phyloP scores from a whole-genome alignment of 306 rosid genomes.

The Citrullus amarus region DNA sequence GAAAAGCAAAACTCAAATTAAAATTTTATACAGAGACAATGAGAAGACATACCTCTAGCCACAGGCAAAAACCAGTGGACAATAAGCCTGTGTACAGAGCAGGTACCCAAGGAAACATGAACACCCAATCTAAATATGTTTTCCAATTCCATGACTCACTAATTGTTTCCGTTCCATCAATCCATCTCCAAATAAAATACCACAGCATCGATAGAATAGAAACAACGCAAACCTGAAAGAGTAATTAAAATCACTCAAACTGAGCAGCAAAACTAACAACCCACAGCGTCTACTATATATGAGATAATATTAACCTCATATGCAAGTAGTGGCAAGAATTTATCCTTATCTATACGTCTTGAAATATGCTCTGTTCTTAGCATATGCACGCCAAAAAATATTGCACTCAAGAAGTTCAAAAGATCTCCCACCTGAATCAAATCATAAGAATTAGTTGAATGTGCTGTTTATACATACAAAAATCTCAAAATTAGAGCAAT shows the following conservation, averaged over 20 bases:
- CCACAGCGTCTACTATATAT: background rate
- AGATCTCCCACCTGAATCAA: conserved; percentile 58
- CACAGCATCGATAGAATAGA: conserved; percentile 43
- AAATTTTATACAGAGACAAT: background rate
- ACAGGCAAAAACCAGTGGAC: conserved; percentile 63
- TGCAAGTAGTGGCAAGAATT: conserved; percentile 55
- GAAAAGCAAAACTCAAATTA: background rate
- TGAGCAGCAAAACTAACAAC: conserved; percentile 1
- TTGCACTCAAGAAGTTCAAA: conserved; percentile 53
- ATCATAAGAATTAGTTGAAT: background rate
- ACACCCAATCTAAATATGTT: conserved; percentile 35
- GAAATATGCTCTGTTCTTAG: conserved; percentile 66
- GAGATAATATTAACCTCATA: conserved; percentile 38
- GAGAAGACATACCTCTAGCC: conserved; percentile 50
- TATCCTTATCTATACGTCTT: conserved; percentile 42
- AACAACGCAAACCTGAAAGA: conserved; percentile 43
- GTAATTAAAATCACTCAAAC: conserved; percentile 8
- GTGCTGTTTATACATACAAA: background rate
- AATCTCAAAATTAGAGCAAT: background rate
- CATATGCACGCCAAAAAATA: conserved; percentile 68
- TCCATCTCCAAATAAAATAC: conserved; percentile 40
- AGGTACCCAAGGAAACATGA: conserved; percentile 71
- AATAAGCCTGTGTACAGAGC: conserved; percentile 66
- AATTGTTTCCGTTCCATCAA: conserved; percentile 22
- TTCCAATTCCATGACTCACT: conserved; percentile 39